Evolutionary conservation across 2,329 filamentous ascomycete species (phyloP).

Genomic region (Neocatenulostroma microsporum): DNA sequence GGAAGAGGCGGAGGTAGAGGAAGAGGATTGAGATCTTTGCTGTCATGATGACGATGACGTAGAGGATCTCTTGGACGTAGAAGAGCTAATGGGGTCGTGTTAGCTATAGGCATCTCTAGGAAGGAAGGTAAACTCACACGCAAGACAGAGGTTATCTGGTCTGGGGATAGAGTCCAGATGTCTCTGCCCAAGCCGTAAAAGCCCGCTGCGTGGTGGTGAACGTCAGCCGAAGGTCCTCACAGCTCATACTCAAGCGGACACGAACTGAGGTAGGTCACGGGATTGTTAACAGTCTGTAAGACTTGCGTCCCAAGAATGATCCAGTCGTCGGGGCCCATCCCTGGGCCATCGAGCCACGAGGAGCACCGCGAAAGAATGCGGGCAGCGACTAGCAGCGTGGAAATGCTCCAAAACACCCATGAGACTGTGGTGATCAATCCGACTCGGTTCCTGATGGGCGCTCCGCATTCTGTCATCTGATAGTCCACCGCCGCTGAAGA

Average conservation of each 20-base stretch:
- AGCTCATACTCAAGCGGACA: constrained; percentile 6
- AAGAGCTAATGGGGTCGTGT: too few species aligned
- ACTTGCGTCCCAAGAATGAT: too few species aligned
- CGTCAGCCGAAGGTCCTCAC: background rate
- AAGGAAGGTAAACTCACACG: constrained; percentile 2
- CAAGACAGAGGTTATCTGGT: constrained; percentile 2
- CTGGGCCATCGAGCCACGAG: too few species aligned
- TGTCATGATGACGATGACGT: background rate
- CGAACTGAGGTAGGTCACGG: background rate
- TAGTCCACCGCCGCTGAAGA: too few species aligned
- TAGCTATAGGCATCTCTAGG: too few species aligned
- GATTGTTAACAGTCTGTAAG: too few species aligned
- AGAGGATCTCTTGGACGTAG: constrained; percentile 2
- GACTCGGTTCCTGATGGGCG: too few species aligned
- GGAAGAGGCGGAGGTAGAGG: constrained; percentile 6
- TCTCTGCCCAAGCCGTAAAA: constrained; percentile 3
- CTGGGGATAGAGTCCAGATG: constrained; percentile 1
- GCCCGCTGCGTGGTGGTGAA: constrained; percentile 3
- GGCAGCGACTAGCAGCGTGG: background rate
- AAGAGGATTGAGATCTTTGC: constrained; percentile 2
- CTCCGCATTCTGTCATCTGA: too few species aligned
- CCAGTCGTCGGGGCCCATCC: too few species aligned
- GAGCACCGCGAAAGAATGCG: too few species aligned
- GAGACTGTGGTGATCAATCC: background rate
- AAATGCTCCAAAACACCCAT: background rate